phyloP scores from a whole-genome alignment of 306 rosid species.

The Cicer cuneatum region DNA sequence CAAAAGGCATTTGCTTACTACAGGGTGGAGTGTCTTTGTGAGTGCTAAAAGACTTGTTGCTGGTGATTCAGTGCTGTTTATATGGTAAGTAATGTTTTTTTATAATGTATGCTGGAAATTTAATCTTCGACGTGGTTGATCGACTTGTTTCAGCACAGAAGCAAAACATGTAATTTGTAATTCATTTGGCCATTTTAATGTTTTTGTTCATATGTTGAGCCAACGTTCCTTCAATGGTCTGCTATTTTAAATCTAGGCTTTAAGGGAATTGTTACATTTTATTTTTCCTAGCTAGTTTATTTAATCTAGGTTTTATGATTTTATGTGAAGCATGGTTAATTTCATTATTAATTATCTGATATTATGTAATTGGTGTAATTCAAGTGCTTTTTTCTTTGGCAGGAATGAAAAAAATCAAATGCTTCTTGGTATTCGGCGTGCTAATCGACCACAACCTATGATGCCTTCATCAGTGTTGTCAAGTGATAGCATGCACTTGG shows the following conservation, averaged over 20 bases:
- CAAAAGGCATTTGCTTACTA: slow-evolving; percentile 95
- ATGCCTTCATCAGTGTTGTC: slow-evolving; percentile 99
- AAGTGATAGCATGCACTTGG: slow-evolving; percentile 98
- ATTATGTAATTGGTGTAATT: slow-evolving; percentile 18
- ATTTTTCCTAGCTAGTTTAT: background rate
- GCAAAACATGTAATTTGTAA: slow-evolving; percentile 8
- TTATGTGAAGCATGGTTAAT: background rate
- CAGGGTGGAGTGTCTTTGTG: slow-evolving; percentile 99
- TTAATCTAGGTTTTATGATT: slow-evolving; percentile 2
- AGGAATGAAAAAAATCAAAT: slow-evolving; percentile 98
- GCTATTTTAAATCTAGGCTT: slow-evolving; percentile 19
- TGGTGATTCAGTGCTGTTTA: slow-evolving; percentile 92
- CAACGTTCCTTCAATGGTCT: slow-evolving; percentile 29
- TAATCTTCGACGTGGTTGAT: slow-evolving; percentile 24
- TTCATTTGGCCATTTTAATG: slow-evolving; percentile 13
- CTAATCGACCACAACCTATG: slow-evolving; percentile 87
- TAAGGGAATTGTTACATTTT: slow-evolving; percentile 8
- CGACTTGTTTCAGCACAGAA: slow-evolving; percentile 33
- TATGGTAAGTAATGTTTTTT: slow-evolving; percentile 64
- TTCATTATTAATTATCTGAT: slow-evolving; percentile 12
- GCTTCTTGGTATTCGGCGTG: slow-evolving; percentile 89
- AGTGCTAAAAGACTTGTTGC: slow-evolving; percentile 98
- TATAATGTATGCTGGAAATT: slow-evolving; percentile 11
- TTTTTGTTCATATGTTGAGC: slow-evolving; percentile 15
- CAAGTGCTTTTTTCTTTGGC: slow-evolving; percentile 23